Percentiles rank a stretch among this genome's conserved stretches.
phyloP scores from a whole-genome alignment of 805 yeast species.

The Ogataea methanolica region DNA sequence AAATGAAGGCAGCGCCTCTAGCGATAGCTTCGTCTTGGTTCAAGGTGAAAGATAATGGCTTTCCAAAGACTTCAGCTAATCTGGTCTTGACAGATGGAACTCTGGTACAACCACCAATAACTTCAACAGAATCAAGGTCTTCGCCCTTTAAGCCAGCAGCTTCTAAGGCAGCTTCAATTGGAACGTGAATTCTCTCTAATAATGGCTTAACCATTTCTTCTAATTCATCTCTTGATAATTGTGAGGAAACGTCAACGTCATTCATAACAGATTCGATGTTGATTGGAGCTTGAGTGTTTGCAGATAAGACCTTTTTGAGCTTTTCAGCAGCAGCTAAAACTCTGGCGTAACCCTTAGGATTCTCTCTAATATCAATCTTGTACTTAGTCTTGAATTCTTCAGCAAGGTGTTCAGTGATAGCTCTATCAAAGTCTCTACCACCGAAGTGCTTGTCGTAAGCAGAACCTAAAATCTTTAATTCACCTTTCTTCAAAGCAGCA shows the following conservation, averaged over 20 bases:
- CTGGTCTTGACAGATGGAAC: constrained; percentile 88
- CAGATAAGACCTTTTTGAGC: constrained; percentile 93
- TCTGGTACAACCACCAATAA: constrained; percentile 98
- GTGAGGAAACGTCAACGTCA: constrained; percentile 91
- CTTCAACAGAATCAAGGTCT: constrained; percentile 87
- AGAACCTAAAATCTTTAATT: constrained; percentile 85
- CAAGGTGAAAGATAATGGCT: constrained; percentile 85
- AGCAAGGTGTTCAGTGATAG: constrained; percentile 92
- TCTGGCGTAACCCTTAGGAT: constrained; percentile 94
- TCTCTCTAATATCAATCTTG: constrained; percentile 86
- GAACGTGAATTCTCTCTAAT: constrained; percentile 67
- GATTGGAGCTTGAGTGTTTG: constrained; percentile 92
- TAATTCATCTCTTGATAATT: constrained; percentile 84
- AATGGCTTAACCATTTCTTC: constrained; percentile 86
- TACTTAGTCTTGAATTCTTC: constrained; percentile 86
- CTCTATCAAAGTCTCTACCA: constrained; percentile 94
- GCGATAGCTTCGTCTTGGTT: constrained; percentile 99
- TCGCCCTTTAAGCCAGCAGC: constrained; percentile 68
- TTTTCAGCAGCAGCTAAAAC: constrained; percentile 88
- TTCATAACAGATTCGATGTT: constrained; percentile 95
- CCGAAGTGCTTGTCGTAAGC: constrained; percentile 96
- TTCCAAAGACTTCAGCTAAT: constrained; percentile 75
- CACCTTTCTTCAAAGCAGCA: constrained; percentile 93
- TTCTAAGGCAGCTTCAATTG: constrained; percentile 77
- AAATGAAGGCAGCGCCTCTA: constrained; percentile 97